These are phyloP conservation scores for Neurospora sp. DNA, from an alignment of 495 filamentous ascomycete genomes.

Conservation along the genomic window DNA sequence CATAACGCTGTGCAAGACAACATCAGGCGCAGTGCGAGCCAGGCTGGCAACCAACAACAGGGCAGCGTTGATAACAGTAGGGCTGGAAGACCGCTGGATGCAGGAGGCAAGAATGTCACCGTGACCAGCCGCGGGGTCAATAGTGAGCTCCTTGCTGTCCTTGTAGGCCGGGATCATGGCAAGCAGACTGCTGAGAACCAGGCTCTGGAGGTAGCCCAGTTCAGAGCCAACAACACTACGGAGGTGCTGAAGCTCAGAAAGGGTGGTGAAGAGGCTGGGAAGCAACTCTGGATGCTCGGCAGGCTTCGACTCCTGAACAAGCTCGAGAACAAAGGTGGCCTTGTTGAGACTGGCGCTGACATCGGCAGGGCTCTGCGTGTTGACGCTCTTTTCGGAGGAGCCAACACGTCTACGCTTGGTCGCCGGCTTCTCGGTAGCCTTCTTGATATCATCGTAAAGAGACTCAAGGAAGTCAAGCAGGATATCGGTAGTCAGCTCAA, in stretches of 20 bases:
- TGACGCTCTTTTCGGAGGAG: conserved; percentile 44
- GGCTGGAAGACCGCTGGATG: conserved; percentile 76
- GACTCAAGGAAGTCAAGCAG: conserved; percentile 59
- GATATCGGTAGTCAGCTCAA: conserved; percentile 59
- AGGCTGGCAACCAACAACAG: conserved; percentile 79
- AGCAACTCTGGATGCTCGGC: conserved; percentile 64
- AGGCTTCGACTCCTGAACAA: conserved; percentile 68
- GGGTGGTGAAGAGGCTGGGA: conserved; percentile 63
- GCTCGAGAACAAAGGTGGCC: conserved; percentile 77
- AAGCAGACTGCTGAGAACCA: conserved; percentile 66
- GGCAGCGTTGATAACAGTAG: conserved; percentile 83
- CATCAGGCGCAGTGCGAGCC: conserved; percentile 73
- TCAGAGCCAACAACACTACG: conserved; percentile 61
- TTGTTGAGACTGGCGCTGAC: conserved; percentile 55
- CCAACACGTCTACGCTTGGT: conserved; percentile 71
- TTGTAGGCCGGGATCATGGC: conserved; percentile 69
- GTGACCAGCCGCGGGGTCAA: conserved; percentile 65
- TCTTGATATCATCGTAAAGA: conserved; percentile 53
- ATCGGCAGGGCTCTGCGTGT: conserved; percentile 33
- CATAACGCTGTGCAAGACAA: conserved; percentile 94
- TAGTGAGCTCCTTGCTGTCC: conserved; percentile 45
- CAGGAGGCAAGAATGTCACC: conserved; percentile 86
- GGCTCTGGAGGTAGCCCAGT: conserved; percentile 73
- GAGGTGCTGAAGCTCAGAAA: conserved; percentile 77
- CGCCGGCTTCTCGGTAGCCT: conserved; percentile 51